Evolutionary conservation across 148 eudicot species (phyloP), one percentile per base, ranked within the genome.

Genomic region (Rhododendron williamsianum): DNA sequence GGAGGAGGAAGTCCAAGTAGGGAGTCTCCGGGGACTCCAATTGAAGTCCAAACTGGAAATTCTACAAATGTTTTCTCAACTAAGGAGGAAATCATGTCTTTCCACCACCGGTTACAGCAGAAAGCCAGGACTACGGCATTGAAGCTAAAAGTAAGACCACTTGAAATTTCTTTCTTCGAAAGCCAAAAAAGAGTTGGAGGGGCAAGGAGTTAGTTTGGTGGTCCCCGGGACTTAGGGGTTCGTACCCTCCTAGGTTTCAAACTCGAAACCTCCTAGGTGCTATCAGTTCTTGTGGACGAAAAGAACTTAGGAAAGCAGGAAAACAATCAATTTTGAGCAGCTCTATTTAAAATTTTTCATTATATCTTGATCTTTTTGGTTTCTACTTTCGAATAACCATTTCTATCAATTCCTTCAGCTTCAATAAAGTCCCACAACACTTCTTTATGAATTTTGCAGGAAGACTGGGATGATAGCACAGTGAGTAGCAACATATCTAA

Each of bases 391-490:
- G 30, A 65, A 65, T n/a, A 65, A 65, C 21, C 10, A 6, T n/a
- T 9, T 65, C 27, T 65, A 65, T 65, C 9, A 25, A 9, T 65
- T 0, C 4, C 33, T 67, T 67, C 72, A n/a, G 30, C 33, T 25
- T 9, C 72, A 67, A 23, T 11, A 25, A 67, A n/a, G 33, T n/a
- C 72, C 15, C 33, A 25, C 0, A n/a, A 67, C 72, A 30, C 27
- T 69, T 69, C 21, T 82, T 15, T 21, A 18, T 74, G 80, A 23
- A 21, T 52, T 88, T 48, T 82, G 87, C 90, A 93, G 95, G 95
- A 92, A 84, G 93, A 92, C 49, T 95, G 98, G 98, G 95, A 95
- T 80, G 94, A 93, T 83, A 95, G 98, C 93, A 93, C 93, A 0
- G 89, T 93, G 45, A 90, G 93, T 78, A 94, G 97, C 91, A 91